These are phyloP conservation scores for Lachnellula hyalina DNA, from an alignment of 2,329 filamentous ascomycete genomes.

Conservation along the genomic window DNA sequence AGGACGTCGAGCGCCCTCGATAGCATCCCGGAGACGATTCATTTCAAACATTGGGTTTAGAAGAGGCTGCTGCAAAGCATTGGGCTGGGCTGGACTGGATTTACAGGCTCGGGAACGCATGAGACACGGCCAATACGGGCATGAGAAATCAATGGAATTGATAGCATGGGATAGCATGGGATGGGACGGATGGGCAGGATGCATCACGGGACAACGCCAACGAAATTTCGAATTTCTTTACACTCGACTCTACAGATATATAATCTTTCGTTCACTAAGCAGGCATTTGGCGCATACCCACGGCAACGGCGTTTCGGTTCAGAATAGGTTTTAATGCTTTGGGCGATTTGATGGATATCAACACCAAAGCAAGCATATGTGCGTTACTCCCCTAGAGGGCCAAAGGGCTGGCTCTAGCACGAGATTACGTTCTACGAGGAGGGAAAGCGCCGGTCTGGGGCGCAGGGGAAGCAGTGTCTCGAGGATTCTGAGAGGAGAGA, in stretches of 20 bases:
- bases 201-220: slow-evolving; percentile 8
- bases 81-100: slow-evolving; percentile 10
- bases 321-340: slow-evolving; percentile 2
- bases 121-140: slow-evolving; percentile 1
- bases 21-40: slow-evolving; percentile 15
- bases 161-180: slow-evolving; percentile 1
- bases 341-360: slow-evolving; percentile 5
- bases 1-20: slow-evolving; percentile 17
- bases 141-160: not conserved
- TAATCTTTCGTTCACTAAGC: slow-evolving; percentile 5
- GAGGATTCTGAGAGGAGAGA: slow-evolving; percentile 14
- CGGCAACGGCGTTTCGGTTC: slow-evolving; percentile 23
- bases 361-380: slow-evolving; percentile 1
- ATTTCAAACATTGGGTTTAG: slow-evolving; percentile 9
- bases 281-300: slow-evolving; percentile 17
- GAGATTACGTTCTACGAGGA: slow-evolving; percentile 8
- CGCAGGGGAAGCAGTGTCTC: slow-evolving; percentile 9
- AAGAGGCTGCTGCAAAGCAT: slow-evolving; percentile 11
- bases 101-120: slow-evolving; percentile 9
- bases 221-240: slow-evolving; percentile 10
- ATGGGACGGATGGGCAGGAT: slow-evolving; percentile 1
- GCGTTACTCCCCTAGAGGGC: slow-evolving; percentile 15
- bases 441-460: not conserved
- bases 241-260: slow-evolving; percentile 6
- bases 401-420: slow-evolving; percentile 13